phyloP scores from a whole-genome alignment of 768 basidiomycete species.

The Boletus pseudopeckii region DNA sequence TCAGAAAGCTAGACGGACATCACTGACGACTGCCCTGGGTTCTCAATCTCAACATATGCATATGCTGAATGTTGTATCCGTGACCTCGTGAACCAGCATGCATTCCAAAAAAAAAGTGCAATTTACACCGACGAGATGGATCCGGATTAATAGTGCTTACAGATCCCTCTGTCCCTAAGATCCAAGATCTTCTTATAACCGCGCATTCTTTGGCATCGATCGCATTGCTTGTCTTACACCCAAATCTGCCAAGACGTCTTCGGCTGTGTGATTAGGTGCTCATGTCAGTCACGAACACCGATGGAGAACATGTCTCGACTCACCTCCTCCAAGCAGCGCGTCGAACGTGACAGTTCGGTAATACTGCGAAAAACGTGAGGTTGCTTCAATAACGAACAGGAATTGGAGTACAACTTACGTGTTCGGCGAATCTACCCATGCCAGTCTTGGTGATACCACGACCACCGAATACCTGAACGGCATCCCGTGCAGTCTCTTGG shows the following conservation, averaged over 20 bases:
- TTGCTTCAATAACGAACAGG: neutral
- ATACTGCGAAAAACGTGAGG: constrained; percentile 24
- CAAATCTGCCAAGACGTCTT: constrained; percentile 73
- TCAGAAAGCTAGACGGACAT: neutral
- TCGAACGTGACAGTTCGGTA: constrained; percentile 34
- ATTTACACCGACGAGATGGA: neutral
- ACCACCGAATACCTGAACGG: constrained; percentile 78
- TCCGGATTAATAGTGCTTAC: neutral
- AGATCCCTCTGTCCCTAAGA: neutral
- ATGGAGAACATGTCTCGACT: constrained; percentile 5
- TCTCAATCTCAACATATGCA: too few species aligned
- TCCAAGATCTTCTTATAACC: constrained; percentile 39
- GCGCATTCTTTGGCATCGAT: constrained; percentile 65
- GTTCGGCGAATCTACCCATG: constrained; percentile 59
- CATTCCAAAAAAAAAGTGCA: neutral
- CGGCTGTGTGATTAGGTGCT: constrained; percentile 38
- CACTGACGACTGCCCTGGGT: neutral
- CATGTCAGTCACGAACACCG: neutral
- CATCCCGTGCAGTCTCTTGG: constrained; percentile 78
- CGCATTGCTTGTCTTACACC: constrained; percentile 81
- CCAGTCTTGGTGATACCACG: constrained; percentile 80
- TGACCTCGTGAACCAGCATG: neutral
- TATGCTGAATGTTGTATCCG: neutral
- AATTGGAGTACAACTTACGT: constrained; percentile 32
- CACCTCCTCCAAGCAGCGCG: constrained; percentile 64